Evolutionary conservation across 1,139 yeast species (phyloP), one percentile per base, ranked within the genome.

Genomic region (Yamadazyma conglobata): DNA sequence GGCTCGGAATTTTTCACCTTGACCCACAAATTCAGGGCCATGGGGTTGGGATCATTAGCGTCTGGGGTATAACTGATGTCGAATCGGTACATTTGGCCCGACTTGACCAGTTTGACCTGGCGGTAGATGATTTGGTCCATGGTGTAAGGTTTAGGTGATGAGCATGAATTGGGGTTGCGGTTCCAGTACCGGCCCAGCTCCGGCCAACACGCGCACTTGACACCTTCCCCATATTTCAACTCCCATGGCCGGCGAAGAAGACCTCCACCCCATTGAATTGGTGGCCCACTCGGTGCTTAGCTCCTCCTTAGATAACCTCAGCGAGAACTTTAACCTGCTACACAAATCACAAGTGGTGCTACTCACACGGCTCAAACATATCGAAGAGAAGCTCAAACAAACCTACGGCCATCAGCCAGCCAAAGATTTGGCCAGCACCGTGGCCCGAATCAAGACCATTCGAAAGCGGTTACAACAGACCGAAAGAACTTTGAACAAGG

Each of bases 1-100:
- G 79, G 77, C 47, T 87, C 95, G 5, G 65, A 66, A 54, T 91
- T 91, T 44, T 77, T 77, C 22, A 91, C 72, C 42, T 77, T 78
- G 10, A 89, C 61, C 77, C 79, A 83, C 10, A 68, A 44, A 27
- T 47, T 56, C 3, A 57, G 44, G 3, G 66, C 58, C 11, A 47
- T 36, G 14, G 17, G 24, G 5, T 26, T 10, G 39, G 37, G 9
- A 43, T 35, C 17, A 22, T 25, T 10, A 4, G 39, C 33, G 22
- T 45, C 47, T 2, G 70, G 70, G 5, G 57, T 43, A 37, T 61
- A 65, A 15, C 46, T 44, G 28, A 65, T 50, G 24, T 48, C 56
- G 44, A 64, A 65, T 20, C 71, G 42, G 28, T 63, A 56, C 11
- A 56, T 43, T 38, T 65, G 67, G 4, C 71, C 71, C 1, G 64